Evolutionary conservation across 2,329 filamentous ascomycete species (phyloP).

Genomic region (Talaromyces pinophilus): DNA sequence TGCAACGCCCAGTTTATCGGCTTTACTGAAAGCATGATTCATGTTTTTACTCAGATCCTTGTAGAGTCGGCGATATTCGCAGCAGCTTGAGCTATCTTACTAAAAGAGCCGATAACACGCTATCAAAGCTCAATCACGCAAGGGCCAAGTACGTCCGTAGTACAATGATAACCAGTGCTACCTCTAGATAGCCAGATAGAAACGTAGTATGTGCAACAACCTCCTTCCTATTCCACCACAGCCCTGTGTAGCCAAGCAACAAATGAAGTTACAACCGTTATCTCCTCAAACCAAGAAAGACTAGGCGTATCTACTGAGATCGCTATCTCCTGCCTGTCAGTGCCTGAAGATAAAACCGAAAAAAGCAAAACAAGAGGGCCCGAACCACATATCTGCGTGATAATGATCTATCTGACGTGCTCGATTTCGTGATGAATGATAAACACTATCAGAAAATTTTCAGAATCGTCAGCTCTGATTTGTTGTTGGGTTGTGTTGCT

Average conservation of each 20-base stretch:
- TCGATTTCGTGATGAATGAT: constrained; percentile 9
- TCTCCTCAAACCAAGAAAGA: neutral
- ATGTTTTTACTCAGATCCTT: neutral
- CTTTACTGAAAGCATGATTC: neutral
- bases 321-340: neutral
- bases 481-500: neutral
- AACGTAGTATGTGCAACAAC: constrained; percentile 2
- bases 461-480: neutral
- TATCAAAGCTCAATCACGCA: constrained; percentile 1
- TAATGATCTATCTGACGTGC: constrained; percentile 9
- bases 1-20: neutral
- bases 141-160: neutral
- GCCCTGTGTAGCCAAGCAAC: neutral
- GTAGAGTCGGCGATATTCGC: neutral
- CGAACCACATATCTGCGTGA: constrained; percentile 5
- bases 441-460: neutral
- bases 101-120: neutral
- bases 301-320: neutral
- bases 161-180: constrained; percentile 3
- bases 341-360: neutral
- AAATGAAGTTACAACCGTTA: neutral
- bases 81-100: neutral
- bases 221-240: constrained; percentile 1
- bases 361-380: neutral
- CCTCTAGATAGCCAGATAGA: neutral